Percentiles rank a stretch among this genome's conserved stretches.
These are phyloP conservation scores for Wickerhamomyces subpelliculosus DNA, from an alignment of 805 yeast genomes.

Conservation along the genomic window DNA sequence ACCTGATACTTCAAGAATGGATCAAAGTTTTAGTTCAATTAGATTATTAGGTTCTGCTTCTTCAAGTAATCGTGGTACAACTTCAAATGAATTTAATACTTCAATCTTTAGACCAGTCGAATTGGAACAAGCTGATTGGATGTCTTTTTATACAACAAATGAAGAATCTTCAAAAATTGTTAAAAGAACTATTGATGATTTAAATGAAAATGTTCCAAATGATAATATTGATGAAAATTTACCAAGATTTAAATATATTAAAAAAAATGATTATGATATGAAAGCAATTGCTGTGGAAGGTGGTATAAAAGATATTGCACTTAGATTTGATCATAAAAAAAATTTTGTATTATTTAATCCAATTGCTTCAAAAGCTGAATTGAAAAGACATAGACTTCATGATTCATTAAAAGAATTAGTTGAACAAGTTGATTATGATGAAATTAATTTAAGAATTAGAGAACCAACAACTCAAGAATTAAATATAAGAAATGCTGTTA, in stretches of 20 bases:
- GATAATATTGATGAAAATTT: constrained; percentile 25
- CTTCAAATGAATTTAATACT: constrained; percentile 30
- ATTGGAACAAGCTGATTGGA: constrained; percentile 69
- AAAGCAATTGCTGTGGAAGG: constrained; percentile 27
- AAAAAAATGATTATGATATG: constrained; percentile 77
- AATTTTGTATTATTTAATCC: constrained; percentile 73
- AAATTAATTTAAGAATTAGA: constrained; percentile 53
- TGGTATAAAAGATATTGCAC: constrained; percentile 48
- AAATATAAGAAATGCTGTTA: constrained; percentile 55
- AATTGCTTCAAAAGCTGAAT: constrained; percentile 64
- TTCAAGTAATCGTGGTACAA: constrained; percentile 19
- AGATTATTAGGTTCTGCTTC: constrained; percentile 53
- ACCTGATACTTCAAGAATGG: constrained; percentile 91
- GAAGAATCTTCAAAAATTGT: constrained; percentile 31
- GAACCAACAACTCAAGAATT: constrained; percentile 70
- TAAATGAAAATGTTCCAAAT: constrained; percentile 38
- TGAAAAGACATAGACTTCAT: constrained; percentile 77
- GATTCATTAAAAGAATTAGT: constrained; percentile 43
- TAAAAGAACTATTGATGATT: constrained; percentile 38
- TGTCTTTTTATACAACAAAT: constrained; percentile 53
- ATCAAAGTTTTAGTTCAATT: constrained; percentile 59
- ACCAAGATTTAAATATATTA: constrained; percentile 47
- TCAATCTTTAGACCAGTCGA: constrained; percentile 71
- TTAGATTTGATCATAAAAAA: constrained; percentile 48
- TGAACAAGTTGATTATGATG: constrained; percentile 52